Conservation (phyloP, 2,329 filamentous ascomycete species). For the Periglandula ipomoeae region DNA sequence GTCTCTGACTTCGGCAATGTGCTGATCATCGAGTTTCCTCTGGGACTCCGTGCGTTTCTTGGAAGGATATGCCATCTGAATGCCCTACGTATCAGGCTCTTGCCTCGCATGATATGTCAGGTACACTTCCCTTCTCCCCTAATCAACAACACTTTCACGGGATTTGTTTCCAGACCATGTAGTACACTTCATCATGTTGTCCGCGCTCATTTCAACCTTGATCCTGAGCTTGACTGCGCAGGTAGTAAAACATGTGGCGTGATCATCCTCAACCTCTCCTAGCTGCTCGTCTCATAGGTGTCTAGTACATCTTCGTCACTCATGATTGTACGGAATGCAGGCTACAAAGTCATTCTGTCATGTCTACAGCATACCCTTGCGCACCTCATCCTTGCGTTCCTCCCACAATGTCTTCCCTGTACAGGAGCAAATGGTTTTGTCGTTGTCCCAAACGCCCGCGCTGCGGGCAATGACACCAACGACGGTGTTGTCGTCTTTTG, state of each 20-base stretch:
- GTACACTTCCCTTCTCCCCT: not conserved
- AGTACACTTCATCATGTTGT: not conserved
- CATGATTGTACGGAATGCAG: not conserved
- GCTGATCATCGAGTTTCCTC: no score
- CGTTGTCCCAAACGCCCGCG: slow-evolving; percentile 97
- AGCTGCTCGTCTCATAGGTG: not conserved
- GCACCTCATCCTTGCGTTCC: slow-evolving; percentile 81
- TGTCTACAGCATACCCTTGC: slow-evolving; percentile 76
- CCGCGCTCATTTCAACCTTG: not conserved
- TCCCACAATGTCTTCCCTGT: slow-evolving; percentile 98
- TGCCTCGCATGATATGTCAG: no score
- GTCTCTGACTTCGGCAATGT: no score
- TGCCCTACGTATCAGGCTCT: no score
- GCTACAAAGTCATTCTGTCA: not conserved
- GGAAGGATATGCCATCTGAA: no score
- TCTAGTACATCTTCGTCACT: not conserved
- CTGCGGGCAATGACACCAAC: slow-evolving; percentile 92
- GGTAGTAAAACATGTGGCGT: not conserved
- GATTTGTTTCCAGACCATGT: not conserved
- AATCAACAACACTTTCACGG: not conserved
- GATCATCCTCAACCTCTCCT: not conserved
- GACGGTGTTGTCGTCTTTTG: slow-evolving; percentile 75
- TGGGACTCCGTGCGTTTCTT: no score
- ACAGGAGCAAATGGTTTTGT: slow-evolving; percentile 96
- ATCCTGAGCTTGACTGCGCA: not conserved